These are phyloP conservation scores for Scleromitrula shiraiana DNA, from an alignment of 2,329 filamentous ascomycete genomes.

Conservation along the genomic window DNA sequence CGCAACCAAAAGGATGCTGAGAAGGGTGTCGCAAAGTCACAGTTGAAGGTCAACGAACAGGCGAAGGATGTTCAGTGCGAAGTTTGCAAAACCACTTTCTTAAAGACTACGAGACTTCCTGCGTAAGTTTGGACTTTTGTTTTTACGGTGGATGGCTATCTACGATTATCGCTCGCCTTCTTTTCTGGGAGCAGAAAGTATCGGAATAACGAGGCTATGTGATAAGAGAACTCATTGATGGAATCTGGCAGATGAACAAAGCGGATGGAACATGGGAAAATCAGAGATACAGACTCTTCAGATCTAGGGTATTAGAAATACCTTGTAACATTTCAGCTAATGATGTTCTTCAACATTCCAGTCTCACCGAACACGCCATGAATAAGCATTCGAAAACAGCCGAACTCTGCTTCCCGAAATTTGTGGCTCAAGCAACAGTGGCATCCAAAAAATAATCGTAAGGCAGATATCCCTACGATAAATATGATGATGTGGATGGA, in stretches of 20 bases:
- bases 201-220: too few species aligned
- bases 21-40: conserved; percentile 48
- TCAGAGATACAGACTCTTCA: background rate
- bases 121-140: conserved; percentile 42
- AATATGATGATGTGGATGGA: too few species aligned
- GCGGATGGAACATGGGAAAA: too few species aligned
- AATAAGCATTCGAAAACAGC: conserved; percentile 73
- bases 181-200: too few species aligned
- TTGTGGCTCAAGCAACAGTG: background rate
- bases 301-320: too few species aligned
- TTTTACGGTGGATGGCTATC: background rate
- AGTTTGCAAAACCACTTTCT: conserved; percentile 70
- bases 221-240: too few species aligned
- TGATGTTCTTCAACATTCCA: conserved; percentile 23
- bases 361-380: conserved; percentile 59
- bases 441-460: conserved; percentile 10
- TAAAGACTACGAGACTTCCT: conserved; percentile 67
- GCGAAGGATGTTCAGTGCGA: conserved; percentile 72
- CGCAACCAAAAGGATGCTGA: conserved; percentile 57
- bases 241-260: too few species aligned
- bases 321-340: too few species aligned
- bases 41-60: conserved; percentile 62
- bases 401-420: conserved; percentile 58
- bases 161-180: too few species aligned
- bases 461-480: too few species aligned